Base-by-base conservation (phyloP, 2,329 filamentous ascomycete genomes). In the Pseudopithomyces maydicus region DNA sequence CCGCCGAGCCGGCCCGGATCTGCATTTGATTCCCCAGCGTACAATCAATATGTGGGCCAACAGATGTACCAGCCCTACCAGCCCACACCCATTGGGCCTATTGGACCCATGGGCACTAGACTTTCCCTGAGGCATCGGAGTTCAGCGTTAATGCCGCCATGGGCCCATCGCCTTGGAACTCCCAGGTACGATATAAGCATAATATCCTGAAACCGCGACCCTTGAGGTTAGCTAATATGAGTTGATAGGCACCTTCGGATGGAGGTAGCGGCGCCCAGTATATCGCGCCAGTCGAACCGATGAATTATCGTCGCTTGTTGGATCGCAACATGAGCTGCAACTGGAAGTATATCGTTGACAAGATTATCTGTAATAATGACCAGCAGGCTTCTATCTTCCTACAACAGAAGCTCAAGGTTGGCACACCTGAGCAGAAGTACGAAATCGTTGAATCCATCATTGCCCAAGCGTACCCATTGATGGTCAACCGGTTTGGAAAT, bases 261-360 rank as follows among this genome's bases (percentile, higher is more conserved):
- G 56, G 61, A 23, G 66, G 66, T 33, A 57, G 39, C 19, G 49
- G 36, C 45, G 48, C 67, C 23, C 95, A 91, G 1, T 97, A 96
- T 73, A 80, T 97, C 26, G 88, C 90, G 11, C 89, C 92, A 3
- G 90, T 90, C 6, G 95, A 99, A 77, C 95, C 94, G 11, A 85
- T 98, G 69, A 98, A 99, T 78, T 99, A 98, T 72, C 92, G 95
- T 58, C 92, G 93, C 54, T 85, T 99, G 38, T 86, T 98, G 45
- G 95, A 99, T 72, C 92, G 93, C 71, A 97, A 94, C 73, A 92
- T 96, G 77, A 96, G 91, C 71, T 98, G 94, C 79, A 96, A 99
- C 80, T 99, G 94, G 95, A 96, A 95, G 79, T 97, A 97, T 75
- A 97, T 99, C 67, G 95, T 99, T 54, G 94, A 99, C 81, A 98